These are phyloP conservation scores for Sapria himalayana DNA, from an alignment of 345 rosid species.

Conservation along the genomic window DNA sequence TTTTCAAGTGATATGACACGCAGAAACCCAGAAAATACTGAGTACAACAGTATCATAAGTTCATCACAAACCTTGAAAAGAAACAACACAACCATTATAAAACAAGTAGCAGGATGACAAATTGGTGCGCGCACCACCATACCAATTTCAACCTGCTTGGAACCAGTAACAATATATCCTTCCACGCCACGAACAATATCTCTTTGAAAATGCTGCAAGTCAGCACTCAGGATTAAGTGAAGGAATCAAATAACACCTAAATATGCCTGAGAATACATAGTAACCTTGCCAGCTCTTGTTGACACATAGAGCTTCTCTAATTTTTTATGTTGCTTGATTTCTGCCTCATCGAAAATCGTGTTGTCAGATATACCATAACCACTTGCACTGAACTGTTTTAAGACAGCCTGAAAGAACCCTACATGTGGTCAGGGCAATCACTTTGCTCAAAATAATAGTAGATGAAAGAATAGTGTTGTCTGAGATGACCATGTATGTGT, in stretches of 20 bases:
- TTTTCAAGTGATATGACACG: too few species aligned
- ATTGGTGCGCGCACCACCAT: too few species aligned
- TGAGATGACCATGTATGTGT: too few species aligned
- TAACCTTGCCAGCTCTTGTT: conserved; percentile 82
- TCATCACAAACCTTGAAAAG: conserved; percentile 4
- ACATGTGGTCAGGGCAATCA: too few species aligned
- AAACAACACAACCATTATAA: too few species aligned
- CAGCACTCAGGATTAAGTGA: conserved; percentile 3
- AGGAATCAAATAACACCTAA: conserved; percentile 1
- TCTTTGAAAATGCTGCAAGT: conserved; percentile 69
- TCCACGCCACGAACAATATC: conserved; percentile 86
- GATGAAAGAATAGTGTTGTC: too few species aligned
- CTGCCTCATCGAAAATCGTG: conserved; percentile 50
- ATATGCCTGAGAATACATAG: background rate
- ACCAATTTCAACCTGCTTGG: conserved; percentile 92
- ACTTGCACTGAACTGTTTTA: conserved; percentile 76
- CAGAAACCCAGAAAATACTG: background rate
- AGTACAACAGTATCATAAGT: background rate
- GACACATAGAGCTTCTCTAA: conserved; percentile 85
- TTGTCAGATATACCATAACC: conserved; percentile 73
- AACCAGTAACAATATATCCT: conserved; percentile 67
- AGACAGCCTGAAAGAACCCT: conserved; percentile 47
- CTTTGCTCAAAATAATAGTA: too few species aligned
- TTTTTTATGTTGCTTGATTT: conserved; percentile 59
- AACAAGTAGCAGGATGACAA: too few species aligned